These are phyloP conservation scores for Eustoma russellianum DNA, from an alignment of 257 asterid species.

Conservation along the genomic window DNA sequence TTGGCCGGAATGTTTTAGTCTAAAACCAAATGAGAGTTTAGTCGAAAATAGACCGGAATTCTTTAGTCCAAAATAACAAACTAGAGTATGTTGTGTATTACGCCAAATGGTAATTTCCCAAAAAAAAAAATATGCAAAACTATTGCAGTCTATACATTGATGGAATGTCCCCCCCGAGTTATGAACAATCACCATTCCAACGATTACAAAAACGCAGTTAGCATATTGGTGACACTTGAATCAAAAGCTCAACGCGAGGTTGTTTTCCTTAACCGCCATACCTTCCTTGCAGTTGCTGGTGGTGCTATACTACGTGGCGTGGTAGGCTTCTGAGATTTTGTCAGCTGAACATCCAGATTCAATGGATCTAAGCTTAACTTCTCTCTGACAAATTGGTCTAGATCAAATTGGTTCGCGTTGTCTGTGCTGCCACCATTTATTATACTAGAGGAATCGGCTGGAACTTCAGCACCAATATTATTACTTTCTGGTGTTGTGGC, in stretches of 20 bases:
- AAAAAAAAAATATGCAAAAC: no score
- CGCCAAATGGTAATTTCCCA: no score
- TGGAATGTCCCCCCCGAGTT: background rate
- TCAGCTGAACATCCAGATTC: constrained; percentile 46
- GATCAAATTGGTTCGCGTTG: constrained; percentile 43
- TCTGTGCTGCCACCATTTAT: constrained; percentile 6
- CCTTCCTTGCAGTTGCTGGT: constrained; percentile 7
- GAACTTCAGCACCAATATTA: constrained; percentile 17
- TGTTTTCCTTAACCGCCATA: constrained; percentile 18
- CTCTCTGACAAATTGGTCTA: constrained; percentile 50
- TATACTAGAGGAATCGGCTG: constrained; percentile 11
- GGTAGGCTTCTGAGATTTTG: constrained; percentile 13
- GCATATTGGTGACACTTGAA: constrained; percentile 15
- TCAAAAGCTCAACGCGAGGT: background rate
- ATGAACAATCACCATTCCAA: constrained; percentile 3
- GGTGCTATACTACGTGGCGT: constrained; percentile 15
- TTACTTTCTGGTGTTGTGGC: constrained; percentile 3
- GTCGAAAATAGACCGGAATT: no score
- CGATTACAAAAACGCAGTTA: constrained; percentile 9
- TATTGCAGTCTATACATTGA: no score
- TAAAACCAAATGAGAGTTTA: no score
- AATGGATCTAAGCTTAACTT: constrained; percentile 63
- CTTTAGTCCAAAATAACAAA: no score
- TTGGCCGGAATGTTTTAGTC: no score
- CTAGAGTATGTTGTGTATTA: no score